A percentile compares a stretch with the other conserved stretches of the same genome.
phyloP scores from a whole-genome alignment of 306 rosid genomes.

The Malus fusca region DNA sequence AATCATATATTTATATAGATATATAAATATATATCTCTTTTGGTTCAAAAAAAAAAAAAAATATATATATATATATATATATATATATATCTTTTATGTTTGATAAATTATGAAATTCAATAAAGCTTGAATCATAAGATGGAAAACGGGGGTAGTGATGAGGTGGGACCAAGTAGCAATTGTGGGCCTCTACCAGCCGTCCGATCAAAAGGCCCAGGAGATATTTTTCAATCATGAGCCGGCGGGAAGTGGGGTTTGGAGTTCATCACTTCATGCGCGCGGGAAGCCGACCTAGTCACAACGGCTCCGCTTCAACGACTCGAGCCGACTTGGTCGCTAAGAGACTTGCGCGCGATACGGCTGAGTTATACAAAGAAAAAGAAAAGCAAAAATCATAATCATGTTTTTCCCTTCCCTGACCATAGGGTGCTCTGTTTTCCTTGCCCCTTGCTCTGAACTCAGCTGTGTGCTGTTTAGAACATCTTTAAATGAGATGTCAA shows the following conservation, averaged over 20 bases:
- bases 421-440: too few species aligned
- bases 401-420: too few species aligned
- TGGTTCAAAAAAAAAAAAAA: too few species aligned
- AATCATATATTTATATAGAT: too few species aligned
- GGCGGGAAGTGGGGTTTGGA: conserved; percentile 24
- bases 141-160: background rate
- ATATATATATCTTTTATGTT: too few species aligned
- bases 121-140: background rate
- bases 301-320: conserved; percentile 22
- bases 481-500: too few species aligned
- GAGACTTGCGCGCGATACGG: background rate
- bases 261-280: conserved; percentile 21
- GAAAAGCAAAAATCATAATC: background rate
- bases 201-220: background rate
- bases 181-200: conserved; percentile 19
- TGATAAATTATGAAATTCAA: too few species aligned
- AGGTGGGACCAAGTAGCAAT: conserved; percentile 11
- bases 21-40: too few species aligned
- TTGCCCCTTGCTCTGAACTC: too few species aligned
- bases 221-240: conserved; percentile 16
- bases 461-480: too few species aligned
- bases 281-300: conserved; percentile 14
- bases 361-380: background rate
- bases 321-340: conserved; percentile 5
- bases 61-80: too few species aligned